A percentile compares a stretch with the other conserved stretches of the same genome.
phyloP scores from a whole-genome alignment of 2,329 filamentous ascomycete species.

The Sporothrix euskadiensis region DNA sequence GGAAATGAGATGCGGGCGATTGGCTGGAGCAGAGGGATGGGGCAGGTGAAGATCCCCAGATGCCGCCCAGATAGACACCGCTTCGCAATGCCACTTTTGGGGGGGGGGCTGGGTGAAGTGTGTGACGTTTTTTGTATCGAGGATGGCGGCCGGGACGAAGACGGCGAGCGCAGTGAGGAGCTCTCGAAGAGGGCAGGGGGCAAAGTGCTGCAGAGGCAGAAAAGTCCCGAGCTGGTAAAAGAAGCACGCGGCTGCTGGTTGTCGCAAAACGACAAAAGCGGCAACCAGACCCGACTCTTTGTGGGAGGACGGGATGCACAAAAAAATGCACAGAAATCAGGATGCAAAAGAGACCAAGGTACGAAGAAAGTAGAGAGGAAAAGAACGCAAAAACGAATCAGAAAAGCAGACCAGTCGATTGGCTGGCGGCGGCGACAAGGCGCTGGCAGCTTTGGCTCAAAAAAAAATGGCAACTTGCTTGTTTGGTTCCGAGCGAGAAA shows the following conservation, averaged over 20 bases:
- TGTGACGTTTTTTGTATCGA: conserved; percentile 1
- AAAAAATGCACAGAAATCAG: background rate
- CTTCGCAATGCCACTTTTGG: conserved; percentile 15
- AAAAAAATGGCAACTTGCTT: background rate
- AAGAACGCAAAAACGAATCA: conserved; percentile 16
- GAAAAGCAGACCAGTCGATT: conserved; percentile 9
- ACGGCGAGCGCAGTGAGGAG: background rate
- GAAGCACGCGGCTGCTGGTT: background rate
- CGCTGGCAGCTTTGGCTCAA: background rate
- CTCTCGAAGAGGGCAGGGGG: background rate
- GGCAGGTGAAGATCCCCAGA: conserved; percentile 26
- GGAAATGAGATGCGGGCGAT: conserved; percentile 25
- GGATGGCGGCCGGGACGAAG: conserved; percentile 2
- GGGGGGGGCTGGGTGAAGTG: background rate
- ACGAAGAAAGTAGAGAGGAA: background rate
- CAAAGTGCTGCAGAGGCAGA: background rate
- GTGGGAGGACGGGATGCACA: background rate
- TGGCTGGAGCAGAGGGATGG: conserved; percentile 22
- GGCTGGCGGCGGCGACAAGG: conserved; percentile 4
- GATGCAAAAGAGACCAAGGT: background rate
- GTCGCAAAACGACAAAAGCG: conserved; percentile 12
- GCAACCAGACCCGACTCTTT: background rate
- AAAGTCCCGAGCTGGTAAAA: background rate
- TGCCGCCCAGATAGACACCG: background rate
- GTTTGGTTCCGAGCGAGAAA: conserved; percentile 3